Percentiles rank a stretch among this genome's conserved stretches.
Conservation (phyloP, 2,329 filamentous ascomycete species). For the Ilyonectria robusta region DNA sequence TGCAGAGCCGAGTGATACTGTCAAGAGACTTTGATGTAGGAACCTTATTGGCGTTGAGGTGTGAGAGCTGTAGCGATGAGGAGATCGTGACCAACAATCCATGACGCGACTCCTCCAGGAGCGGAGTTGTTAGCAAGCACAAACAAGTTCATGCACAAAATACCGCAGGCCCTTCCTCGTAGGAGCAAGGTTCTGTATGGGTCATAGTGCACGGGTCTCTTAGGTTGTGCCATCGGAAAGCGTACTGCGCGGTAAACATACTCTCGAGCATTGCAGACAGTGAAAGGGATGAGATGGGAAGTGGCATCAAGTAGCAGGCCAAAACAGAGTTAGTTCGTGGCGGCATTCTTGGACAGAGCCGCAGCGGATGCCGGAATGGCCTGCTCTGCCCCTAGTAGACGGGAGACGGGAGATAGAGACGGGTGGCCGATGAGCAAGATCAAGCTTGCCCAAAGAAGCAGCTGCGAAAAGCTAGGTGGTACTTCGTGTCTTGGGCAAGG, state of each 20-base stretch:
- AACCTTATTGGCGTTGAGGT: conserved; percentile 36
- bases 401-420: conserved; percentile 3
- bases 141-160: conserved; percentile 37
- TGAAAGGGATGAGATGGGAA: not conserved
- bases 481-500: conserved; percentile 28
- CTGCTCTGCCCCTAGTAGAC: not conserved
- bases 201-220: conserved; percentile 23
- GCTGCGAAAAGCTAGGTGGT: conserved; percentile 13
- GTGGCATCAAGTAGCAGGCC: not conserved
- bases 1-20: conserved; percentile 10
- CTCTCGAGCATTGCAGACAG: not conserved
- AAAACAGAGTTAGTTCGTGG: conserved; percentile 6
- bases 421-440: conserved; percentile 22
- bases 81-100: conserved; percentile 40
- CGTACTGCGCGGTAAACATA: not conserved
- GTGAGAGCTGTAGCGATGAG: conserved; percentile 24
- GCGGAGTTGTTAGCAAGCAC: conserved; percentile 38
- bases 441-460: conserved; percentile 40
- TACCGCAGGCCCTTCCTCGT: conserved; percentile 39
- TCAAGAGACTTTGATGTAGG: conserved; percentile 5
- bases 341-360: conserved; percentile 7
- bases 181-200: conserved; percentile 34
- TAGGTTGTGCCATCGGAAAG: conserved; percentile 19
- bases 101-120: conserved; percentile 30
- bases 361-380: conserved; percentile 23